Evolutionary conservation across 208 protist species (phyloP), one percentile per base, ranked within the genome.

Genomic region (Acanthamoeba royreba): DNA sequence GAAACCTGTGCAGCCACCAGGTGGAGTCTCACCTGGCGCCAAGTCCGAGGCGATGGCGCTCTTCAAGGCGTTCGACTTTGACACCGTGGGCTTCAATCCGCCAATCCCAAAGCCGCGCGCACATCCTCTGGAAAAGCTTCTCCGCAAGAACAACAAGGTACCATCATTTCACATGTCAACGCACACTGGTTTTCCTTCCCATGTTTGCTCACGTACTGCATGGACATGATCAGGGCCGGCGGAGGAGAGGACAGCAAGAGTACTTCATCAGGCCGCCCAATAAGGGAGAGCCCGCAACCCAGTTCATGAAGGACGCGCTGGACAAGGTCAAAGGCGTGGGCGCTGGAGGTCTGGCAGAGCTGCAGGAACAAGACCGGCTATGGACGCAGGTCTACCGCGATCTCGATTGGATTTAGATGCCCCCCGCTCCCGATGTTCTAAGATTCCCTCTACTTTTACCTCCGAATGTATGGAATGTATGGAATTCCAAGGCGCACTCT

Each of bases 51-150:
- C 94, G 40, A 42, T 61, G 4, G 89, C 90, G 31, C 33, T 95
- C 17, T 95, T 55, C 46, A 74, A 83, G 47, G 33, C 45, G 2
- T 95, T 79, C 63, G 92, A 95, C 43, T 88, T 42, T 28, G 58
- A 52, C 2, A 55, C 46, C 25, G 94, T 53, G 53, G 92, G 92
- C 33, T 95, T 95, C 38, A 95, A 95, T 74, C 94, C 94, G 55
- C 55, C 91, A 33, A 94, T 95, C 19, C 81, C 88, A 46, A 11
- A 45, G 72, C 94, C 94, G 28, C 61, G 66, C 40, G 63, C 92
- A 33, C 94, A 95, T 53, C 83, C 61, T 33, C 45, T 95, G 8
- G 52, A 93, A 17, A 38, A 43, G 38, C 92, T 81, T 53, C 43
- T 90, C 17, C 69, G 85, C 46, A 94, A 95, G 55, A 38, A 91